A percentile compares a stretch with the other conserved stretches of the same genome.
These are phyloP conservation scores for Suillus subaureus DNA, from an alignment of 768 basidiomycete genomes.

Conservation along the genomic window DNA sequence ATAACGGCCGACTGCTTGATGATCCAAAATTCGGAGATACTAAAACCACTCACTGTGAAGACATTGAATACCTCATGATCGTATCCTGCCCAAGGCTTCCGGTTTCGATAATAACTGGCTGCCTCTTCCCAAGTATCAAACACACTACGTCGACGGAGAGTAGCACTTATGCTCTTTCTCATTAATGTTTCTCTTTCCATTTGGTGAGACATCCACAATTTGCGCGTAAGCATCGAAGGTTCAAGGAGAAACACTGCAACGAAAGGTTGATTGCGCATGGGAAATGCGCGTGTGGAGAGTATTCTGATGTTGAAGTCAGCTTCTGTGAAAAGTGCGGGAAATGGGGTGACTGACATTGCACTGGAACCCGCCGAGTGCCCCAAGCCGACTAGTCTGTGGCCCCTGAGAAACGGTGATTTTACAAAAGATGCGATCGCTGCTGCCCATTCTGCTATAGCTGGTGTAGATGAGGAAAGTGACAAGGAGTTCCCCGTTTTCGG, in stretches of 20 bases:
- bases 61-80: conserved; percentile 42
- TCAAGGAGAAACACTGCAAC: conserved; percentile 47
- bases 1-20: conserved; percentile 9
- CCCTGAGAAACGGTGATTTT: conserved; percentile 31
- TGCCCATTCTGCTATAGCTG: conserved; percentile 43
- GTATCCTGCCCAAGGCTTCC: conserved; percentile 50
- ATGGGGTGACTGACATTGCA: conserved; percentile 34
- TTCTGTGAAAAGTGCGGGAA: not conserved
- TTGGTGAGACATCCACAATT: conserved; percentile 38
- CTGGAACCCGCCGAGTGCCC: conserved; percentile 50
- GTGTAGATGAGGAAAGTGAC: not conserved
- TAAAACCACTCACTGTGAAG: conserved; percentile 38
- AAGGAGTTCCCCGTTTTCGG: not conserved
- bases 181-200: conserved; percentile 42
- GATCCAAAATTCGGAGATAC: not conserved
- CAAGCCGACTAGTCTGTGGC: conserved; percentile 40
- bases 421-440: conserved; percentile 39
- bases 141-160: conserved; percentile 38
- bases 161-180: conserved; percentile 38
- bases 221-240: conserved; percentile 42
- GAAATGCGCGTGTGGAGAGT: conserved; percentile 39
- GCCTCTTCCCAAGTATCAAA: conserved; percentile 48
- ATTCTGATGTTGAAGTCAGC: conserved; percentile 29
- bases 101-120: conserved; percentile 42
- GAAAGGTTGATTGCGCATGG: conserved; percentile 31